A percentile compares a stretch with the other conserved stretches of the same genome.
phyloP scores from a whole-genome alignment of 805 yeast species.

The Helenozyma rhizophorensis region DNA sequence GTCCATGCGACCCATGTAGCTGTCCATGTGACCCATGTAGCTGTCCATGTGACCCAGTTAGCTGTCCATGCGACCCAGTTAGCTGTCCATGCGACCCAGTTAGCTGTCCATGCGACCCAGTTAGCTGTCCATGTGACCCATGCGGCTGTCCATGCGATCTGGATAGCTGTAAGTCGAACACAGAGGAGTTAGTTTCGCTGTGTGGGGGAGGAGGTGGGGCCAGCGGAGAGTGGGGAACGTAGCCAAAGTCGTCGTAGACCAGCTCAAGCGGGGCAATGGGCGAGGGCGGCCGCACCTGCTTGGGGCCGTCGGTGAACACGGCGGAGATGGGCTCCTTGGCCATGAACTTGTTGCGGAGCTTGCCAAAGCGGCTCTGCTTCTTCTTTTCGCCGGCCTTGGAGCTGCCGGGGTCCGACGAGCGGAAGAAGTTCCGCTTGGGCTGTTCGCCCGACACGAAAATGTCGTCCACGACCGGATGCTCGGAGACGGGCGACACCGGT shows the following conservation, averaged over 20 bases:
- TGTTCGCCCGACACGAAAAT: constrained; percentile 9
- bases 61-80: too few relatives aligned
- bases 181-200: not conserved
- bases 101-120: not conserved
- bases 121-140: constrained; percentile 1
- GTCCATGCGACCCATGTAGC: too few relatives aligned
- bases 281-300: constrained; percentile 15
- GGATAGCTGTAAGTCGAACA: constrained; percentile 1
- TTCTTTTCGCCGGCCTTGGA: constrained; percentile 15
- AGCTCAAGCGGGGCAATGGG: constrained; percentile 16
- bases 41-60: too few relatives aligned
- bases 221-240: too few relatives aligned
- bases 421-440: constrained; percentile 6
- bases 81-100: too few relatives aligned
- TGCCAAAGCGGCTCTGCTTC: constrained; percentile 24
- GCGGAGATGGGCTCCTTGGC: constrained; percentile 31
- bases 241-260: too few relatives aligned
- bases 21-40: too few relatives aligned
- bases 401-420: constrained; percentile 9
- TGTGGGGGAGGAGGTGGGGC: too few relatives aligned
- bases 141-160: constrained; percentile 15
- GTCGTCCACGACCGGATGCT: constrained; percentile 2
- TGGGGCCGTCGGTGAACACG: constrained; percentile 16
- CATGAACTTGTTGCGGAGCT: constrained; percentile 29
- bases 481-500: constrained; percentile 4